Evolutionary conservation across 1,139 yeast species (phyloP).

Genomic region (Sugiyamaella novakii): DNA sequence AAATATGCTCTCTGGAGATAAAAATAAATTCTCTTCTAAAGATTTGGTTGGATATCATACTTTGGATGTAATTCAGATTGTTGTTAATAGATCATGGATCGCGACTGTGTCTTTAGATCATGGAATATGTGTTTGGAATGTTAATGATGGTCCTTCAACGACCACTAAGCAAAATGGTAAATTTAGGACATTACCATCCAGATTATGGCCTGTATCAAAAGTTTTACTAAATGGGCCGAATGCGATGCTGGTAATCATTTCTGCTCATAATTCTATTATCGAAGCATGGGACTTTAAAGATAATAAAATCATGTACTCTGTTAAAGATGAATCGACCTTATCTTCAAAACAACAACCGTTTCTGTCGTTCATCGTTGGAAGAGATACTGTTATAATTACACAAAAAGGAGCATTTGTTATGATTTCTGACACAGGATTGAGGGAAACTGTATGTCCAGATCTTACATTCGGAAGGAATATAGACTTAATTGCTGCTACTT

Average conservation of each 20-base stretch:
- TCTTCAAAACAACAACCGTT: conserved; percentile 21
- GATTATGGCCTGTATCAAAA: conserved; percentile 70
- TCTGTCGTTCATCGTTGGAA: conserved; percentile 32
- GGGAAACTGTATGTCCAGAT: conserved; percentile 16
- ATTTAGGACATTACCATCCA: conserved; percentile 45
- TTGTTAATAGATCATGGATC: conserved; percentile 56
- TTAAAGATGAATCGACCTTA: conserved; percentile 18
- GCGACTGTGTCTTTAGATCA: conserved; percentile 77
- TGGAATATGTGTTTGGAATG: conserved; percentile 72
- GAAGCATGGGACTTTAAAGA: conserved; percentile 37
- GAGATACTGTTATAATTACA: conserved; percentile 29
- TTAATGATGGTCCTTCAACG: conserved; percentile 56
- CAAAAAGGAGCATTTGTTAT: conserved; percentile 24
- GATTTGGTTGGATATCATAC: conserved; percentile 61
- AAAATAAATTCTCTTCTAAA: conserved; percentile 46
- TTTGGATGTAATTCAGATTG: conserved; percentile 63
- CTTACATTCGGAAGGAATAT: conserved; percentile 17
- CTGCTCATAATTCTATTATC: conserved; percentile 33
- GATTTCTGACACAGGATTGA: conserved; percentile 16
- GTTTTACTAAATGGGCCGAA: conserved; percentile 64
- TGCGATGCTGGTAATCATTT: conserved; percentile 59
- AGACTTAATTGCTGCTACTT: conserved; percentile 52
- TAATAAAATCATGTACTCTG: conserved; percentile 37
- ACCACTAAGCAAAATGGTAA: conserved; percentile 37
- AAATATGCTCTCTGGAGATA: conserved; percentile 16